Percentiles rank a stretch among this genome's conserved stretches.
These are phyloP conservation scores for Penicillium bialowiezense DNA, from an alignment of 495 filamentous ascomycete genomes.

Conservation along the genomic window DNA sequence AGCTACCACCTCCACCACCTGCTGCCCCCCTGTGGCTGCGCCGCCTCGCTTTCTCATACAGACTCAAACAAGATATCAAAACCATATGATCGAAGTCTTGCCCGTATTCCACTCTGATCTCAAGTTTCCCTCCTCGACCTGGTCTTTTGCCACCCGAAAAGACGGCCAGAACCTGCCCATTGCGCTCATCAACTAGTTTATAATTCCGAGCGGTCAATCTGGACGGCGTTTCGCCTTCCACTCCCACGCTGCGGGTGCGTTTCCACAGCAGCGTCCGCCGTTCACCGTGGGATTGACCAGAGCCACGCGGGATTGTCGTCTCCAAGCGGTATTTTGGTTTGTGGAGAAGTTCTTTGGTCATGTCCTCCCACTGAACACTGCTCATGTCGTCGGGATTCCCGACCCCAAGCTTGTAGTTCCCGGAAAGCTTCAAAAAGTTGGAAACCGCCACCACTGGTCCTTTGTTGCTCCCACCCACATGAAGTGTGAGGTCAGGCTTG, in stretches of 20 bases:
- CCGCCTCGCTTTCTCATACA: slow-evolving; percentile 19
- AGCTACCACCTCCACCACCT: slow-evolving; percentile 15
- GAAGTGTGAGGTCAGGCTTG: slow-evolving; percentile 20
- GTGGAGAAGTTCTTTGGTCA: slow-evolving; percentile 8
- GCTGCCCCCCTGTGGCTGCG: slow-evolving; percentile 5
- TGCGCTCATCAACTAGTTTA: slow-evolving; percentile 21
- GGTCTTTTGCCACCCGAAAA: slow-evolving; percentile 12
- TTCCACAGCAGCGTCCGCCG: slow-evolving; percentile 23
- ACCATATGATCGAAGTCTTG: slow-evolving; percentile 23
- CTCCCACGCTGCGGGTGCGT: slow-evolving; percentile 16
- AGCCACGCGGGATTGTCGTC: slow-evolving; percentile 8
- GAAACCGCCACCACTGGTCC: slow-evolving; percentile 19
- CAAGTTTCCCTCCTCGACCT: slow-evolving; percentile 17
- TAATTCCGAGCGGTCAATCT: slow-evolving; percentile 15
- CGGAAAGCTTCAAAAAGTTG: slow-evolving; percentile 19
- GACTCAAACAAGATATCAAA: slow-evolving; percentile 19
- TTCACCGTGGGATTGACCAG: neutral
- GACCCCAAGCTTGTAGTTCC: slow-evolving; percentile 17
- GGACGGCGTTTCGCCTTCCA: slow-evolving; percentile 6
- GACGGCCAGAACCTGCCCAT: slow-evolving; percentile 16
- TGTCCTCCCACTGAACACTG: slow-evolving; percentile 23
- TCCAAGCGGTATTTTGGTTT: slow-evolving; percentile 19
- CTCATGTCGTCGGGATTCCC: slow-evolving; percentile 16
- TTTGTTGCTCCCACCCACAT: slow-evolving; percentile 12
- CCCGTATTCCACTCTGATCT: slow-evolving; percentile 24